Evolutionary conservation across 2,329 filamentous ascomycete species (phyloP).

Genomic region (Cordyceps pruinosa): DNA sequence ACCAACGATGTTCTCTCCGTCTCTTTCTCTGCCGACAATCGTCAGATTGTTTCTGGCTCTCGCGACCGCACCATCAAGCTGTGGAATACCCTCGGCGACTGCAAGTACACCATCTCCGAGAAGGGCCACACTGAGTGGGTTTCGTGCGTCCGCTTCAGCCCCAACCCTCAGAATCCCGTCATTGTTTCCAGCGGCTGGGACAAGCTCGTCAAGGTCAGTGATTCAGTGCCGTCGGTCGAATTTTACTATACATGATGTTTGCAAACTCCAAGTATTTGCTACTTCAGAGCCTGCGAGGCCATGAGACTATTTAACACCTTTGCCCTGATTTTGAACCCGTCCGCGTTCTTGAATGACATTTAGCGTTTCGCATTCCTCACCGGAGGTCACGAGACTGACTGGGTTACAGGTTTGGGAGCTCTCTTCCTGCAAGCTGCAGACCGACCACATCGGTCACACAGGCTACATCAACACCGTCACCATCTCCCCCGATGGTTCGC

Average conservation of each 20-base stretch:
- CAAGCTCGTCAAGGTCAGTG: slow-evolving; percentile 98
- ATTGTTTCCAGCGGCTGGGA: slow-evolving; percentile 99
- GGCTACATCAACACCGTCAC: slow-evolving; percentile 99
- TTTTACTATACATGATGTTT: slow-evolving; percentile 75
- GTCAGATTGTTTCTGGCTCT: slow-evolving; percentile 98
- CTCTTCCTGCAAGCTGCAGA: slow-evolving; percentile 98
- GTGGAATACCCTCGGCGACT: slow-evolving; percentile 99
- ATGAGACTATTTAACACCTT: slow-evolving; percentile 95
- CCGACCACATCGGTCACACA: slow-evolving; percentile 99
- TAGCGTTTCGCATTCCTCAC: not conserved
- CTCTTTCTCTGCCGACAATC: slow-evolving; percentile 99
- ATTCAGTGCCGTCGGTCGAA: not conserved
- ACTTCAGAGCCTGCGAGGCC: slow-evolving; percentile 95
- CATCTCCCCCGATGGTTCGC: slow-evolving; percentile 98
- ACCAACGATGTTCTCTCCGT: slow-evolving; percentile 99
- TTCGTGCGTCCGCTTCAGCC: slow-evolving; percentile 98
- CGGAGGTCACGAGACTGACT: not conserved
- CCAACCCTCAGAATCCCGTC: slow-evolving; percentile 99
- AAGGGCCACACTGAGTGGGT: slow-evolving; percentile 99
- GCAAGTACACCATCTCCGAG: slow-evolving; percentile 99
- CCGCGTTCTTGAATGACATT: slow-evolving; percentile 12
- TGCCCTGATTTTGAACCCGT: slow-evolving; percentile 62
- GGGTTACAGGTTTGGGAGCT: slow-evolving; percentile 88
- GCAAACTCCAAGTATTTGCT: slow-evolving; percentile 95
- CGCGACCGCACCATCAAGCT: slow-evolving; percentile 99